Evolutionary conservation across 1,284 basidiomycete genomes (phyloP), one percentile per base, ranked within the genome.

Genomic region (Sanguinoderma infundibulare): DNA sequence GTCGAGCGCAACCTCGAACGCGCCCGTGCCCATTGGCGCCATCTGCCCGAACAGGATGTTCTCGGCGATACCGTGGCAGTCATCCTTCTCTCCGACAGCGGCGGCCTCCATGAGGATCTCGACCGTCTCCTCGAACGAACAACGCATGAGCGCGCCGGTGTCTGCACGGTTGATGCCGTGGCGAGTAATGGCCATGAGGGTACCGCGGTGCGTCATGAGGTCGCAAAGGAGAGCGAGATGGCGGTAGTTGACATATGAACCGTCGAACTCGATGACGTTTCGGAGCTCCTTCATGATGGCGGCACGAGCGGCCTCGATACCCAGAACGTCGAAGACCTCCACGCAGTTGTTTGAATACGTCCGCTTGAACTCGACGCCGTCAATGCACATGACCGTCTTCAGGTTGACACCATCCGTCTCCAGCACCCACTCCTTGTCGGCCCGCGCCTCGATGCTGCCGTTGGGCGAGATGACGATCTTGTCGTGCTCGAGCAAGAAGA

Each of bases 21-120:
- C 87, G 14, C 95, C 95, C 0, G 95, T 96, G 54, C 95, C 95
- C 95, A 97, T 96, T 0, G 96, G 97, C 35, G 98, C 98, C 88
- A 99, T 94, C 79, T 99, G 98, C 20, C 98, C 98, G 65, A 99
- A 94, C 83, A 99, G 87, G 44, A 99, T 95, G 72, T 98, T 99
- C 82, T 99, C 97, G 9, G 97, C 97, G 24, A 99, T 91, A 65
- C 98, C 98, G 65, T 95, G 94, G 76, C 98, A 99, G 72, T 99
- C 96, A 69, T 99, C 98, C 75, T 95, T 92, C 79, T 99, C 97
- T 58, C 98, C 98, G 47, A 97, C 93, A 1, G 97, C 95, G 0
- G 98, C 98, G 0, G 98, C 98, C 75, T 99, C 98, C 89, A 99
- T 96, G 60, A 99, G 78, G 69, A 99, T 98, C 77, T 99, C 98